Evolutionary conservation across 192 early-diverging fungal genomes (phyloP).

Genomic region (Glomus cerebriforme): DNA sequence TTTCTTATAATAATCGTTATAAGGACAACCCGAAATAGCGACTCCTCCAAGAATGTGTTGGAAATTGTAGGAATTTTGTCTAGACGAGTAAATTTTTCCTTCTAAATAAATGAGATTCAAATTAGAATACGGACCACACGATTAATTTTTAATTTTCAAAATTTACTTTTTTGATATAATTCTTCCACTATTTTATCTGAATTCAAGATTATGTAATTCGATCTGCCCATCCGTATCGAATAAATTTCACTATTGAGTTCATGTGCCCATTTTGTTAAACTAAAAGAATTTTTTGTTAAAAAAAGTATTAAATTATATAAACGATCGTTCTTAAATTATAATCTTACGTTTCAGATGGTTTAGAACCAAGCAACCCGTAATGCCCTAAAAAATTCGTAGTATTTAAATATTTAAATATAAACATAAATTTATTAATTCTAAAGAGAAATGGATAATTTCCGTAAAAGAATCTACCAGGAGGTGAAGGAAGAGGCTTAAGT

Average conservation of each 20-base stretch:
- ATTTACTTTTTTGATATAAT: background rate
- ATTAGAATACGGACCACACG: background rate
- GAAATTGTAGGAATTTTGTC: background rate
- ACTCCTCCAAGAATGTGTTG: background rate
- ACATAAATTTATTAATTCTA: no score
- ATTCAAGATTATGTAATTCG: background rate
- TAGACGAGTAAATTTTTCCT: background rate
- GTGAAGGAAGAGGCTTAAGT: no score
- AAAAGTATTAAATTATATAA: no score
- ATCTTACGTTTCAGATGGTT: background rate
- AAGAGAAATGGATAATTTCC: background rate
- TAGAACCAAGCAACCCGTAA: background rate
- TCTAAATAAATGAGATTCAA: background rate
- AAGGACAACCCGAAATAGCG: background rate
- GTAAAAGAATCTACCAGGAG: background rate
- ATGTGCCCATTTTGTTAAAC: background rate
- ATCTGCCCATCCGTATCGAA: background rate
- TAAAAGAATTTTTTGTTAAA: no score
- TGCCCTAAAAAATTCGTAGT: background rate
- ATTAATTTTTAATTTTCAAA: background rate
- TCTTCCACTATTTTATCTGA: background rate
- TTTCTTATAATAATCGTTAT: background rate
- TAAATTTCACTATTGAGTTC: no score
- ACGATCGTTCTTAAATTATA: no score
- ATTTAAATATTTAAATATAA: no score